Evolutionary conservation across 2,329 filamentous ascomycete species (phyloP).

Genomic region (Pseudocercospora fuligena): DNA sequence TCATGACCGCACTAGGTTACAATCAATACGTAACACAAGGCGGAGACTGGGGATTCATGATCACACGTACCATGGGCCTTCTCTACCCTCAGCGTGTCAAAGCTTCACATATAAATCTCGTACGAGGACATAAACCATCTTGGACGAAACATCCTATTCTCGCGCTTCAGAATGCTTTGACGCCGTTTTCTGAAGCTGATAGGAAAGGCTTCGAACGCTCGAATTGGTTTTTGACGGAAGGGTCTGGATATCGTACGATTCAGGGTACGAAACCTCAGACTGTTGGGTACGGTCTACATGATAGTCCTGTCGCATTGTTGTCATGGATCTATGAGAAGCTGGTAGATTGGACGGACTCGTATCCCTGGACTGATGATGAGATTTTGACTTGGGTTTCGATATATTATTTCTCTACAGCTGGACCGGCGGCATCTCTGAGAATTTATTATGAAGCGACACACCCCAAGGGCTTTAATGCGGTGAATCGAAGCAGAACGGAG

Average conservation of each 20-base stretch:
- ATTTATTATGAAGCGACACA: constrained; percentile 75
- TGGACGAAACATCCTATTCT: constrained; percentile 60
- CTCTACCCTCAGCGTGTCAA: constrained; percentile 62
- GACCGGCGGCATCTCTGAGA: constrained; percentile 67
- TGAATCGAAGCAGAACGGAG: constrained; percentile 43
- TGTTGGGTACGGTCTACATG: constrained; percentile 69
- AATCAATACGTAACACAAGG: constrained; percentile 63
- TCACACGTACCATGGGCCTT: constrained; percentile 66
- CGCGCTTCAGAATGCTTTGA: constrained; percentile 61
- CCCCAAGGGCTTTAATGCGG: constrained; percentile 14
- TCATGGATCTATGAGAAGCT: constrained; percentile 85
- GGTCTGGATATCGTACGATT: constrained; percentile 62
- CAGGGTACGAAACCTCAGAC: constrained; percentile 75
- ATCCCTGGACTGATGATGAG: constrained; percentile 77
- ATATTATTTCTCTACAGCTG: constrained; percentile 72
- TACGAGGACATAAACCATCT: constrained; percentile 54
- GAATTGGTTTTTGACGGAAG: constrained; percentile 63
- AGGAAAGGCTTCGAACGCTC: constrained; percentile 57
- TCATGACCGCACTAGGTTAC: constrained; percentile 68
- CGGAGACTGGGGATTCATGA: constrained; percentile 55
- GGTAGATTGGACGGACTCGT: constrained; percentile 74
- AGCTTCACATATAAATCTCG: constrained; percentile 53
- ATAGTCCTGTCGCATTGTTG: constrained; percentile 71
- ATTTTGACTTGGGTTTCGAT: constrained; percentile 75
- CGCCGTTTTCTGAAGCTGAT: constrained; percentile 60